These are phyloP conservation scores for Botryosphaeria dothidea DNA, from an alignment of 2,329 filamentous ascomycete species.

Conservation along the genomic window DNA sequence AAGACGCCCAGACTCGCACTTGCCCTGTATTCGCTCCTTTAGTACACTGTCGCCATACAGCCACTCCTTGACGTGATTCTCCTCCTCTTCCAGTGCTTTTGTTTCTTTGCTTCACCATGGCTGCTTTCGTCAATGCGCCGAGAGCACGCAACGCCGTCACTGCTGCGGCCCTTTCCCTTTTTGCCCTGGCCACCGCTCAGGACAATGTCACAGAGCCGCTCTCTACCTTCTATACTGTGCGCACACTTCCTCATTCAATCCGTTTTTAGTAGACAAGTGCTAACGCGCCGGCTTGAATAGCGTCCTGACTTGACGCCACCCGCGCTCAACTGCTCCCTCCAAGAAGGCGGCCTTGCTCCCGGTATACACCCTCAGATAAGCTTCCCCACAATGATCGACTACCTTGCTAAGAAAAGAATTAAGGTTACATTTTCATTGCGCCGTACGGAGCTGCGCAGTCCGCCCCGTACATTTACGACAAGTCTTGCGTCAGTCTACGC, in stretches of 20 bases:
- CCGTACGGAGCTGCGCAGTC: conserved; percentile 52
- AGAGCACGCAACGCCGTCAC: conserved; percentile 2
- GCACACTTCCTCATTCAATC: neutral
- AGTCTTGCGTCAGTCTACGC: conserved; percentile 41
- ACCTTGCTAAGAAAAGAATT: neutral
- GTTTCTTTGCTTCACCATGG: neutral
- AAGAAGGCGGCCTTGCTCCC: conserved; percentile 20
- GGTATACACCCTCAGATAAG: neutral
- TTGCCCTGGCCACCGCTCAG: neutral
- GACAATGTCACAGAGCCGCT: conserved; percentile 22
- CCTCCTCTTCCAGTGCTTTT: neutral
- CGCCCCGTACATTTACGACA: conserved; percentile 55
- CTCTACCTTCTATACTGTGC: conserved; percentile 26
- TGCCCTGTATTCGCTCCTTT: conserved; percentile 9
- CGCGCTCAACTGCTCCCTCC: conserved; percentile 25
- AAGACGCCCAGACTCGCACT: neutral
- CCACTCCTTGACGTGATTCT: conserved; percentile 8
- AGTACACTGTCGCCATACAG: conserved; percentile 3
- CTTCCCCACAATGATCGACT: neutral
- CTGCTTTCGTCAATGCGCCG: neutral
- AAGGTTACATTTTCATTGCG: conserved; percentile 53
- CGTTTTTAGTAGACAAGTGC: neutral
- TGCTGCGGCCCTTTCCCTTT: conserved; percentile 1
- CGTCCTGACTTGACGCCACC: conserved; percentile 28
- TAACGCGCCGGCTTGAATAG: conserved; percentile 9